A percentile compares a stretch with the other conserved stretches of the same genome.
Evolutionary conservation across 306 rosid genomes (phyloP).

Genomic region (Casuarina equisetifolia): DNA sequence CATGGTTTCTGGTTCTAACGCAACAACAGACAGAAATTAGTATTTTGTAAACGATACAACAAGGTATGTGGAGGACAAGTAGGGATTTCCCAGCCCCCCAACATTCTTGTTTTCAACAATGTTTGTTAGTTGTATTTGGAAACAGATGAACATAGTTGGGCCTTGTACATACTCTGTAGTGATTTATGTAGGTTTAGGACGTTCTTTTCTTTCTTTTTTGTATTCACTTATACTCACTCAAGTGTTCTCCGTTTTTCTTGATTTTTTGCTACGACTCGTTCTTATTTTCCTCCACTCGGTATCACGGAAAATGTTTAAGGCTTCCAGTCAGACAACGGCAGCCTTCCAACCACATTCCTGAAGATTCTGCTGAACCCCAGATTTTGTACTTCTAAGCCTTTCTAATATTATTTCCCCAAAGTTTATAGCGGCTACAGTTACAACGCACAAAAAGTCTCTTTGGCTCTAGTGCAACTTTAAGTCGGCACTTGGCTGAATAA

Average conservation of each 20-base stretch:
- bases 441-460: neutral
- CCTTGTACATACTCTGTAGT: too few relatives aligned
- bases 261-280: too few relatives aligned
- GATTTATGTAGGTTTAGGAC: too few relatives aligned
- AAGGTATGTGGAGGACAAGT: neutral
- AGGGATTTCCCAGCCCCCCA: neutral
- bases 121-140: too few relatives aligned
- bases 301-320: neutral
- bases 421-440: neutral
- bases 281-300: too few relatives aligned
- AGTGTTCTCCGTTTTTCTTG: too few relatives aligned
- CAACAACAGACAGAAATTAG: too few relatives aligned
- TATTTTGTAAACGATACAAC: neutral
- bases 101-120: neutral
- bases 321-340: neutral
- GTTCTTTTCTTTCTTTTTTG: too few relatives aligned
- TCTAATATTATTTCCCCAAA: too few relatives aligned
- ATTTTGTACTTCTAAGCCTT: neutral
- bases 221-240: too few relatives aligned
- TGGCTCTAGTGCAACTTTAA: conserved; percentile 18
- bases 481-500: conserved; percentile 27
- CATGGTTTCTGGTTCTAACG: too few relatives aligned
- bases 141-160: too few relatives aligned
- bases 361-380: neutral
- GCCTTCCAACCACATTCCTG: neutral